Evolutionary conservation across 2,329 filamentous ascomycete genomes (phyloP).

Genomic region (Trichophaea hybrida): DNA sequence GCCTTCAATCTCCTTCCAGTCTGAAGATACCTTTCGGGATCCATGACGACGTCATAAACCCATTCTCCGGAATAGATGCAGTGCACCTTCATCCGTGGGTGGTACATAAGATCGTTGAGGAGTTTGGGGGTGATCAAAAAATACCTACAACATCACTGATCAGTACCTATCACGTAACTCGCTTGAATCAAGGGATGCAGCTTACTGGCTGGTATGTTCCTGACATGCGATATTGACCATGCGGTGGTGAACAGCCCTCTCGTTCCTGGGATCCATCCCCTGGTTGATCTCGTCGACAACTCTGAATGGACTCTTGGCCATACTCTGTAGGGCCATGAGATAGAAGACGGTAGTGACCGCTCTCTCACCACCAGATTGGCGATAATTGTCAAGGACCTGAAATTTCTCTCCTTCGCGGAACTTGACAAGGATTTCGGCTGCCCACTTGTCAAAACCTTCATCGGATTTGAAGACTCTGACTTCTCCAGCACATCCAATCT

Average conservation of each 20-base stretch:
- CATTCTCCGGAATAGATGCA: slow-evolving; percentile 80
- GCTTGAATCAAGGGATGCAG: not conserved
- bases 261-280: slow-evolving; percentile 97
- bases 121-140: slow-evolving; percentile 97
- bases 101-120: slow-evolving; percentile 69
- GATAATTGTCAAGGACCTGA: slow-evolving; percentile 74
- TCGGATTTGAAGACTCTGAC: slow-evolving; percentile 77
- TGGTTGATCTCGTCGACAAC: slow-evolving; percentile 99
- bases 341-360: slow-evolving; percentile 97
- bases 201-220: slow-evolving; percentile 51
- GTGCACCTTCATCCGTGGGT: slow-evolving; percentile 79
- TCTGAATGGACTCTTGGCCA: slow-evolving; percentile 88
- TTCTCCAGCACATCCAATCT: slow-evolving; percentile 88
- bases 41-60: slow-evolving; percentile 32
- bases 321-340: slow-evolving; percentile 89
- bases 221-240: slow-evolving; percentile 96
- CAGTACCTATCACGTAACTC: not conserved
- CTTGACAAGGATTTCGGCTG: slow-evolving; percentile 84
- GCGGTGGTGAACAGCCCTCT: slow-evolving; percentile 92
- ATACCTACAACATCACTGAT: slow-evolving; percentile 39
- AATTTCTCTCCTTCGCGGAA: slow-evolving; percentile 76
- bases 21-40: slow-evolving; percentile 31
- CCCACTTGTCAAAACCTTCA: slow-evolving; percentile 78
- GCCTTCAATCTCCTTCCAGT: not conserved
- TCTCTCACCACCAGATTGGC: slow-evolving; percentile 90